Percentiles rank a stretch among this genome's conserved stretches.
Conservation (phyloP, 2,329 filamentous ascomycete species). For the Drechslerella dactyloides region DNA sequence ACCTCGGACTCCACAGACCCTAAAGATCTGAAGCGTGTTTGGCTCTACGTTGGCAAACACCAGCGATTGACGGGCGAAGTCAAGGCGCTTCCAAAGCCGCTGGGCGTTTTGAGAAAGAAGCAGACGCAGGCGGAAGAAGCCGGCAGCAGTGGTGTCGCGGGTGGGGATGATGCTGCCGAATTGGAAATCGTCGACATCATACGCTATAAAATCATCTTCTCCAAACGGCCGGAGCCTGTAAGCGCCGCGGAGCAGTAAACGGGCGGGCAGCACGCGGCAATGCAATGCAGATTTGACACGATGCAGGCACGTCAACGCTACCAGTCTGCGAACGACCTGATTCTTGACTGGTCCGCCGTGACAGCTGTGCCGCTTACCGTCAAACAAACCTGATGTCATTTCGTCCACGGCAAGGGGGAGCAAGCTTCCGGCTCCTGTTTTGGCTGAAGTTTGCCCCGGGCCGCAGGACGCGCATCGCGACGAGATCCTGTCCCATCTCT, state of each 20-base stretch:
- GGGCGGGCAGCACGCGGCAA: slow-evolving; percentile 18
- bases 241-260: slow-evolving; percentile 59
- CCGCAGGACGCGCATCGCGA: neutral
- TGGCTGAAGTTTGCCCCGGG: neutral
- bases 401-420: neutral
- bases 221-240: slow-evolving; percentile 85
- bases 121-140: neutral
- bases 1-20: slow-evolving; percentile 55
- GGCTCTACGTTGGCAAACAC: slow-evolving; percentile 85
- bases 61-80: slow-evolving; percentile 89
- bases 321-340: too few species aligned
- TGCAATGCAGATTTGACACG: neutral
- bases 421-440: neutral
- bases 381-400: neutral
- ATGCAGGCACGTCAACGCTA: neutral
- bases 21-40: slow-evolving; percentile 74
- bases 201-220: slow-evolving; percentile 85
- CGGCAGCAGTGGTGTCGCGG: neutral
- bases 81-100: slow-evolving; percentile 78
- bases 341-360: neutral
- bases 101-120: slow-evolving; percentile 76
- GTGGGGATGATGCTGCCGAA: slow-evolving; percentile 25
- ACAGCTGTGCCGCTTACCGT: neutral
- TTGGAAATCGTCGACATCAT: slow-evolving; percentile 88
- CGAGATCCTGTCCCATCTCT: neutral